Base-by-base conservation (phyloP, 805 yeast species). In the Metschnikowia arizonensis region DNA sequence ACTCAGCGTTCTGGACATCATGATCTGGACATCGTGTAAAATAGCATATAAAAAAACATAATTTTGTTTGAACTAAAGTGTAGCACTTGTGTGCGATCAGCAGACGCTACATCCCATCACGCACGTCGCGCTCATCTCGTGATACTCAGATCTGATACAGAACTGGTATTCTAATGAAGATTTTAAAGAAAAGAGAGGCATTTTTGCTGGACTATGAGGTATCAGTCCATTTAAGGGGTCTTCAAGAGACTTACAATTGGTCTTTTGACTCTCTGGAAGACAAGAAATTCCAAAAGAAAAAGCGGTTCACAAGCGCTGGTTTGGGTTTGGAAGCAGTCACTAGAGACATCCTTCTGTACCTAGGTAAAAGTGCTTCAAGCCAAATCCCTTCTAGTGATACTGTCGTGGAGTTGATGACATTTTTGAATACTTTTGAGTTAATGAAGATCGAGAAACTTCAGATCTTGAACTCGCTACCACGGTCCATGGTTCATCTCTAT, bases 381-480 rank as follows among this genome's bases (percentile, higher is more conserved):
- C 36, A 30, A 4, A 57, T 66, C 19, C 53, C 54, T 5, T 45
- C 59, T 10, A 44, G 40, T n/a, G 63, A 55, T 2, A 47, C 51
- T 3, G 63, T 70, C 33, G 50, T 40, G n/a, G 55, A 60, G 24
- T 69, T 81, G 45, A 67, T 83, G 69, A 37, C 50, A 0, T 72
- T 66, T 23, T 59, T 83, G 40, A 73, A 77, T 47, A 54, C 67
- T 28, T 81, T 75, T 49, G 76, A 74, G 24, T 68, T 91, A 44
- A 89, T 84, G 66, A 86, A 88, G 62, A 82, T 86, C 21, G 99
- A 91, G 59, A 80, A 82, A 53, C 68, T 91, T 33, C 97, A 91
- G 65, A 78, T 91, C 32, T 76, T 90, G 45, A 90, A 91, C 61
- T 72, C 82, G 6, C 73, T 88, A 24, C 99, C 99, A 1, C 71